These are phyloP conservation scores for Cadophora malorum DNA, from an alignment of 2,329 filamentous ascomycete species.

Conservation along the genomic window DNA sequence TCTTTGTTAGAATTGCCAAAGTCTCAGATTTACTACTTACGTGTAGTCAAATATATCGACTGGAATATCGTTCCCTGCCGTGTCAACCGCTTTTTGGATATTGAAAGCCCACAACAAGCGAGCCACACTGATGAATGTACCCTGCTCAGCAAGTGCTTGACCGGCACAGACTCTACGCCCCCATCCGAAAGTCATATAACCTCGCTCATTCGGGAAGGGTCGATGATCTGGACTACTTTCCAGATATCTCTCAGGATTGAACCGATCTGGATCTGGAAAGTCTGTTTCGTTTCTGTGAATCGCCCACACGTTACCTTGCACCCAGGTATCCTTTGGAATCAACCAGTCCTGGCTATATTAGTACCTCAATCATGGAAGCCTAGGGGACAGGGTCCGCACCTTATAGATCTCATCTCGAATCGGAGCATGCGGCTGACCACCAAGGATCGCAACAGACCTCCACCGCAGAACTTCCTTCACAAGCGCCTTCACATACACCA, in stretches of 20 bases:
- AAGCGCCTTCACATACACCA: constrained; percentile 54
- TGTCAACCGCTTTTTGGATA: constrained; percentile 25
- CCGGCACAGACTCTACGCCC: constrained; percentile 59
- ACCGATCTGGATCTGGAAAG: constrained; percentile 49
- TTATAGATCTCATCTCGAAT: constrained; percentile 61
- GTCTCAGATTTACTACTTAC: constrained; percentile 41
- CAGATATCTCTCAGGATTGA: constrained; percentile 53
- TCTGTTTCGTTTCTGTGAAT: constrained; percentile 41
- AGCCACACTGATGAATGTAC: constrained; percentile 26
- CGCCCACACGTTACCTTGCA: constrained; percentile 41
- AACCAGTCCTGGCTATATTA: constrained; percentile 19
- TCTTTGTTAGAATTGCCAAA: constrained; percentile 4
- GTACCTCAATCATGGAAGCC: too few species aligned
- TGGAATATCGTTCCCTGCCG: constrained; percentile 33
- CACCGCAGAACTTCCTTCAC: constrained; percentile 55
- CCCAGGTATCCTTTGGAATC: constrained; percentile 44
- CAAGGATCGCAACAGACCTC: constrained; percentile 51
- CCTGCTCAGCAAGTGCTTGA: constrained; percentile 54
- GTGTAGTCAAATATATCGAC: constrained; percentile 33
- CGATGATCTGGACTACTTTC: constrained; percentile 45
- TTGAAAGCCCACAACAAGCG: constrained; percentile 31
- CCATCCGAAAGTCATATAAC: constrained; percentile 58
- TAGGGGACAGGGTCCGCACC: not conserved
- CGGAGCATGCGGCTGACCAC: constrained; percentile 60
- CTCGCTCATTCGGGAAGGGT: constrained; percentile 63